Base-by-base conservation (phyloP, 768 basidiomycete genomes). In the Rhizopogon salebrosus region DNA sequence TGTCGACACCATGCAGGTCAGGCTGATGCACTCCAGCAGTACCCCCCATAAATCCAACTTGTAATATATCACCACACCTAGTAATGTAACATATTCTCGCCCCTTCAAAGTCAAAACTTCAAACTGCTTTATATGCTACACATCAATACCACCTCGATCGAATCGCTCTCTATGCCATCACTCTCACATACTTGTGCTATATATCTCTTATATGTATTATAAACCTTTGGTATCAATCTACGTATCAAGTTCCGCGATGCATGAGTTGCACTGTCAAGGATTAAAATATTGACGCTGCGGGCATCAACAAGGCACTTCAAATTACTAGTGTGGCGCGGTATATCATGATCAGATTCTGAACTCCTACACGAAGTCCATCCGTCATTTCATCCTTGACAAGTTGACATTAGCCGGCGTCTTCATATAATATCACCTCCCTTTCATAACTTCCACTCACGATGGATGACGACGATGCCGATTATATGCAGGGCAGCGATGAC, bases 391-490 rank as follows among this genome's bases (percentile, higher is more conserved):
- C 31, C 0, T 31, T 31, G 31, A 4, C 31, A 11, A n/a, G n/a
- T 23, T 20, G n/a, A 35, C n/a, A 36, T 38, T 18, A 36, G 14
- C 7, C 8, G 10, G 18, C 37, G 37, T 36, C 37, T 38, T 14
- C 13, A 14, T 36, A 16, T 7, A 6, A 8, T 7, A 45, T 18
- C 27, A 27, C 14, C 6, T n/a, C 13, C 2, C 4, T 46, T 22
- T 24, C 41, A 26, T 40, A 50, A 39, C 42, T 48, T 26, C 16
- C 26, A 4, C 42, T 48, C 27, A 58, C 61, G 11, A 93, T 93
- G 91, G 91, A 93, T 73, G 91, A 93, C 57, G 91, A 93, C 67
- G 91, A 93, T 73, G 92, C 92, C 62, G 91, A 92, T 71, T 93
- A 93, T 62, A 92, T 93, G 89, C 88, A 90, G 71, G 89, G 85